Evolutionary conservation across 1,139 yeast species (phyloP), one percentile per base, ranked within the genome.

Genomic region (Scheffersomyces illinoinensis): DNA sequence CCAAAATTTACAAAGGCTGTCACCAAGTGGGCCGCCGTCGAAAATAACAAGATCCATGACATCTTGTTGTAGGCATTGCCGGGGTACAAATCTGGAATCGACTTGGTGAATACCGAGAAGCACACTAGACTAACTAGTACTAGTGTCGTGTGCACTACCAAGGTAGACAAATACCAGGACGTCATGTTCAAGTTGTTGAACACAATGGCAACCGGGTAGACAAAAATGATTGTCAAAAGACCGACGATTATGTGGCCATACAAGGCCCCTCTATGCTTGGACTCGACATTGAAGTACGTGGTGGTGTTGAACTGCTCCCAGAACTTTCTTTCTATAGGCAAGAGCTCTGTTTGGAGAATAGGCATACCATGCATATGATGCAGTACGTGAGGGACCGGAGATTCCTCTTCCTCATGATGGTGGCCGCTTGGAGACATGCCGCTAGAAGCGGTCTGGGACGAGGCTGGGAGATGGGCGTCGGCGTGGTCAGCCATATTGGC

Each of bases 261-360:
- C 54, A 93, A 76, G 2, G 88, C 82, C n/a, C 78, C 62, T 61
- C 84, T 82, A 64, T 83, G 83, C 4, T 79, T 72, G 0, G 82
- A 69, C 0, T 82, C 84, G n/a, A 85, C 75, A 14, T 84, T 86
- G 73, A 91, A 85, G 71, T 84, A 93, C 17, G 92, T 89, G 6
- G 96, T 89, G n/a, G 96, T 86, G 68, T 90, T 86, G 74, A 92
- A 93, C 49, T 74, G 72, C 58, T 87, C 88, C 98, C 98, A 93
- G 72, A 82, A 93, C 26, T 82, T 72, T 58, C 86, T 77, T 72
- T 93, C 97, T 57, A 86, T 89, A 0, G 95, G 90, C 50, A 87
- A 81, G 54, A 93, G 77, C 39, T 85, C 68, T 0, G 91, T 90
- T 55, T 90, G 78, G 53, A 93, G 78, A 52, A 93, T 90, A 0